Evolutionary conservation across 2,329 filamentous ascomycete genomes (phyloP), one percentile per base, ranked within the genome.

Genomic region (Aspergillus texensis): DNA sequence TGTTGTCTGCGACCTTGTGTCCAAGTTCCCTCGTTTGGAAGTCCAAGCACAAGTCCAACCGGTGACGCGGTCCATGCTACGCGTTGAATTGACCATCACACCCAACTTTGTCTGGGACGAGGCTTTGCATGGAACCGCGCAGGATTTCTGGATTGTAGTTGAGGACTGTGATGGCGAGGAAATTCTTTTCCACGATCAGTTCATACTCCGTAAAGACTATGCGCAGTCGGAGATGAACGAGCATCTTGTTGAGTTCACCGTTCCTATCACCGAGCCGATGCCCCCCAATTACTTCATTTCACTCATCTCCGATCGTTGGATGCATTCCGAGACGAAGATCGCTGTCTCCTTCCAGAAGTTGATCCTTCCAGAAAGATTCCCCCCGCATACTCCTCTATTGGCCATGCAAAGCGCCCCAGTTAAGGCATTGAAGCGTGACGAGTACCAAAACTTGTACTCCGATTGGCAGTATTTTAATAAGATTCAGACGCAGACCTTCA

Each of bases 261-360:
- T 98, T 3, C 92, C 95, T 0, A 96, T 99, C 69, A 94, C 93
- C 0, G 95, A 99, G 70, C 96, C 96, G 0, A 96, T 98, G 91
- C 95, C 95, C 16, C 95, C 96, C 0, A 96, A 99, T 78, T 99
- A 99, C 81, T 99, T 99, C 80, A 93, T 99, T 72, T 95, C 93
- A 0, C 87, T 99, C 45, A 82, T 97, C 24, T 98, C 94, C 4
- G 95, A 99, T 77, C 86, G 95, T 70, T 99, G 95, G 95, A 97
- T 99, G 93, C 93, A 97, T 75, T 93, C 94, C 0, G 94, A 99
- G 80, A 97, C 94, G 1, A 93, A 94, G 75, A 83, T 99, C 60
- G 91, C 94, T 0, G 91, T 99, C 2, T 94, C 94, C 0, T 98
- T 99, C 82, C 91, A 96, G 76, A 97, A 97, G 77, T 84, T 99